Base-by-base conservation (phyloP, 257 asterid species). In the Paraleonurus japonicus region DNA sequence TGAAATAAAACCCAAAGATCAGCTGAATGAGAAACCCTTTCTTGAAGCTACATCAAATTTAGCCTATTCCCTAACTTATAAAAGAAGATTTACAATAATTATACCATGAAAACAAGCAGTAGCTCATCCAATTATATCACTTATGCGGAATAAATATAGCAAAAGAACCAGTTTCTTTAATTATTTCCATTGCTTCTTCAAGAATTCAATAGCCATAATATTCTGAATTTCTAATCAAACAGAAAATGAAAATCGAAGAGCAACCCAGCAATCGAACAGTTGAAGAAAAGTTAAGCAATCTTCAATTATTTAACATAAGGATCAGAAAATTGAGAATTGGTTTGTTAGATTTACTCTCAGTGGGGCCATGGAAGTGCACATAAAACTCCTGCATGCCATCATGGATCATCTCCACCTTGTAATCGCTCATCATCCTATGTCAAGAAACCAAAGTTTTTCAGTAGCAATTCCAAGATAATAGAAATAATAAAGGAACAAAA, bases 371-470 rank as follows among this genome's bases (percentile, higher is more conserved):
- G 78, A 94, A 91, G 64, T 86, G 95, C 76, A 94, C 99, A 87
- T 80, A 89, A 78, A 94, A 94, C 79, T 85, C 89, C 61, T 89
- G 96, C 87, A 91, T 88, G 67, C 89, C 96, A 82, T 94, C 99
- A 64, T 91, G 89, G 69, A 91, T 84, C 92, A 86, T 85, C 87
- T 94, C 99, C 78, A 94, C 99, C 86, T 89, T 86, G 87, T 88
- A 94, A 80, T 94, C 99, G 74, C 96, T 88, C 98, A 92, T 91
- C 99, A 94, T 89, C 95, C 99, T 94, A 75, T 69, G 67, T 26
- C 80, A 87, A 23, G 20, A 59, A 60, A 60, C 19, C 24, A 65
- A 7, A n/a, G 15, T 16, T 66, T n/a, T 47, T 51, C 66, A 74
- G 39, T 12, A 53, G 17, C 41, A 33, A 68, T 28, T 39, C 43